Evolutionary conservation across 2,329 filamentous ascomycete species (phyloP).

Genomic region (Hypoxylon sp.): DNA sequence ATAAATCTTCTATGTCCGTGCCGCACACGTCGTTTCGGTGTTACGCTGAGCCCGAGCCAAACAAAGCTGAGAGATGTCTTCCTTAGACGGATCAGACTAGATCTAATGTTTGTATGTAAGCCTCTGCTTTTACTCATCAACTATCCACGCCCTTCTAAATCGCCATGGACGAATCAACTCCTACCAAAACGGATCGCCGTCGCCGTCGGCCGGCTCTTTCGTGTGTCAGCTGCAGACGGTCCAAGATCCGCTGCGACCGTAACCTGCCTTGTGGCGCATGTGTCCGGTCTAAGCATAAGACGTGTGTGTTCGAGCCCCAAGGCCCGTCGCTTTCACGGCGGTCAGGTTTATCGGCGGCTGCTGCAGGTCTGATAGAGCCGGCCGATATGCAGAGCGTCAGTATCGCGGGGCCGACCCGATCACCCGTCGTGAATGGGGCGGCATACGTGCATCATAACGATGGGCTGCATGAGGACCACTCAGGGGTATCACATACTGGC

Average conservation of each 20-base stretch:
- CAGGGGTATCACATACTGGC: slow-evolving; percentile 20
- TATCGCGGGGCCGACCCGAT: slow-evolving; percentile 9
- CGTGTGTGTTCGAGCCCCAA: slow-evolving; percentile 56
- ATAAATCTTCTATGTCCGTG: too few species aligned
- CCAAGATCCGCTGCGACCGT: slow-evolving; percentile 69
- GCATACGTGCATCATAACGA: slow-evolving; percentile 12
- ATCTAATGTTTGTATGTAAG: not conserved
- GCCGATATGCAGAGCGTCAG: slow-evolving; percentile 1
- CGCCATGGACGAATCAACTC: slow-evolving; percentile 13
- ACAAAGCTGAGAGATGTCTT: not conserved
- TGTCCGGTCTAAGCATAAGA: slow-evolving; percentile 60
- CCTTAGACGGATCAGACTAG: slow-evolving; percentile 17
- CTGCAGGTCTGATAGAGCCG: slow-evolving; percentile 5
- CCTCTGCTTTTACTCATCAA: slow-evolving; percentile 1
- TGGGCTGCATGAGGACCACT: slow-evolving; percentile 24
- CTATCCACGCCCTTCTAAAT: not conserved
- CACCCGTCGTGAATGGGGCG: slow-evolving; percentile 8
- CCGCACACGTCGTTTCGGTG: not conserved
- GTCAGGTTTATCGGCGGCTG: slow-evolving; percentile 33
- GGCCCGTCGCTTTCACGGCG: slow-evolving; percentile 28
- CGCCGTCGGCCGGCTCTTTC: slow-evolving; percentile 42
- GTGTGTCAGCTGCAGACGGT: slow-evolving; percentile 59
- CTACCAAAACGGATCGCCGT: slow-evolving; percentile 33
- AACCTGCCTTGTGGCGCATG: slow-evolving; percentile 67
- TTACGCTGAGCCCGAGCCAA: not conserved